Evolutionary conservation across 768 basidiomycete species (phyloP), one percentile per base, ranked within the genome.

Genomic region (Tephrocybe sp.): DNA sequence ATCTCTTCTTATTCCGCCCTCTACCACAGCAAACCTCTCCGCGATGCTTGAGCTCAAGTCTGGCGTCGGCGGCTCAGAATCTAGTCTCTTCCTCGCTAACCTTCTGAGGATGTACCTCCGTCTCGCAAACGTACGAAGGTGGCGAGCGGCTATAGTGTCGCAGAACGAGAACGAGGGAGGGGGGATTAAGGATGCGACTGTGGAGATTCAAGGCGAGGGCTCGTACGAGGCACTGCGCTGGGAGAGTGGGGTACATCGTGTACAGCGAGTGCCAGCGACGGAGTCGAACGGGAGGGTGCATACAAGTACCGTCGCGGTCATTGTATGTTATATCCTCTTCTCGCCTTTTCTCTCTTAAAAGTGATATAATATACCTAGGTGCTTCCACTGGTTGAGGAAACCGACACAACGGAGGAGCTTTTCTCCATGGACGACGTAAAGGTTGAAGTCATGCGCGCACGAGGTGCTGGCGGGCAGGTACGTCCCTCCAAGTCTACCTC

Each of bases 401-500:
- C 76, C 0, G 84, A 84, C 63, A 73, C 32, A 69, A 77, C 6
- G 2, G 82, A 89, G n/a, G 78, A 84, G 15, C 73, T 95, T 1
- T 84, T 92, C 56, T 72, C 74, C 12, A 84, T 95, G 71, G 87
- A 89, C 45, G 97, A 99, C 42, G 82, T 98, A 25, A 87, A 80
- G 57, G 63, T 93, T 4, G 96, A 98, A 64, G 92, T 97, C 39
- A 97, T 98, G 94, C 85, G 97, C 21, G 82, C 97, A 0, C 76
- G 92, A n/a, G 97, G 97, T 21, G 96, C 97, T 6, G 97, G 97
- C 37, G 96, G 97, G 13, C 95, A 97, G 77, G 92, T 92, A 53
- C 45, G 73, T 59, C 9, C 18, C 26, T 35, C 18, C 12, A 38
- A 15, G 3, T 39, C 18, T 19, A 19, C 31, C 12, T 19, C 9